A percentile compares a stretch with the other conserved stretches of the same genome.
phyloP scores from a whole-genome alignment of 2,329 filamentous ascomycete genomes.

The Pseudocercospora musae region DNA sequence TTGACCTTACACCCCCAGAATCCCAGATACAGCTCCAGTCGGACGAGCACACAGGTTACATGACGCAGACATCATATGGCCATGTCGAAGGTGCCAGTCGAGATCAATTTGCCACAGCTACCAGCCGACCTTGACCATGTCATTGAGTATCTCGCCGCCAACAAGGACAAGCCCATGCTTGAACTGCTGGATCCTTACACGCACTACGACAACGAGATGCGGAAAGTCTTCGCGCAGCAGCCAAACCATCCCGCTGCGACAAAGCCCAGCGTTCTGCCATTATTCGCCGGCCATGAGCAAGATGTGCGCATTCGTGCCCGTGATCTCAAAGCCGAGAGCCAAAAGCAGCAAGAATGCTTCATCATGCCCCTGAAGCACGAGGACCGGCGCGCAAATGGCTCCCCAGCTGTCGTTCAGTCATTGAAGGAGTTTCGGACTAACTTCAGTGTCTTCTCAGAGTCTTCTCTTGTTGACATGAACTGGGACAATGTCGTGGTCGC shows the following conservation, averaged over 20 bases:
- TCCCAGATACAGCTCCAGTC: neutral
- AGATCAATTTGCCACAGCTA: conserved; percentile 34
- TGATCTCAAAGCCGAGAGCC: conserved; percentile 55
- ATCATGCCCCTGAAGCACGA: conserved; percentile 65
- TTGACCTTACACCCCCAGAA: neutral
- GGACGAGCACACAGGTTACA: no score
- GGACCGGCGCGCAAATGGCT: conserved; percentile 60
- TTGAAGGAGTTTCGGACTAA: conserved; percentile 72
- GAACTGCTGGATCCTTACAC: conserved; percentile 65
- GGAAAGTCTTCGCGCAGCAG: conserved; percentile 67
- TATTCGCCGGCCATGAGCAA: conserved; percentile 57
- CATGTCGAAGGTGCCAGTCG: conserved; percentile 6
- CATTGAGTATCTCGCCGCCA: conserved; percentile 53
- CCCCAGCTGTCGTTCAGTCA: conserved; percentile 64
- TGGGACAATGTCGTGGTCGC: conserved; percentile 81
- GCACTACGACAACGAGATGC: conserved; percentile 63
- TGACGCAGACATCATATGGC: conserved; percentile 17
- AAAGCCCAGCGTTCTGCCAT: conserved; percentile 61
- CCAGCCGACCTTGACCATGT: conserved; percentile 43
- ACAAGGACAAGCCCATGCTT: conserved; percentile 53
- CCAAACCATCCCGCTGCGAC: conserved; percentile 58
- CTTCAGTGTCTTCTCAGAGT: conserved; percentile 79
- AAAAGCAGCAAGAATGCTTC: conserved; percentile 61
- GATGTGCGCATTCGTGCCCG: conserved; percentile 62
- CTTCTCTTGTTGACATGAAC: conserved; percentile 68